Evolutionary conservation across 495 filamentous ascomycete genomes (phyloP).

Genomic region (Staphylotrichum tortipilum): DNA sequence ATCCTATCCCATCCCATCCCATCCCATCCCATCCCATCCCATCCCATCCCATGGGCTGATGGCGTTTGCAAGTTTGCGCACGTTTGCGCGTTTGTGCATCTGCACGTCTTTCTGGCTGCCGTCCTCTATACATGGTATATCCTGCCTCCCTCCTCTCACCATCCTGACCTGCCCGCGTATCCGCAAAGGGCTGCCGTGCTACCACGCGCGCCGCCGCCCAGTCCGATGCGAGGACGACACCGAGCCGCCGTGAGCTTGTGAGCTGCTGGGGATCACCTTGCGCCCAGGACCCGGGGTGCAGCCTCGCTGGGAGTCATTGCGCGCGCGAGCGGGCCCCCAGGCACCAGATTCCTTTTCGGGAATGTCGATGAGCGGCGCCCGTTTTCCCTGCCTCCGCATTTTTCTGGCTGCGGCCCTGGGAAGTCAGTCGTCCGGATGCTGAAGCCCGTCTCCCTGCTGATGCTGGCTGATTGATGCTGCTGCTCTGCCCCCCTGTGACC

Average conservation of each 20-base stretch:
- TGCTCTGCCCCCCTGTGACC: conserved; percentile 18
- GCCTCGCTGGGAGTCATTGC: conserved; percentile 13
- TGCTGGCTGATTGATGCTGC: no score
- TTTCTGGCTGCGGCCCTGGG: conserved; percentile 1
- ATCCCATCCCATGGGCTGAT: no score
- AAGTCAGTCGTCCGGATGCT: conserved; percentile 7
- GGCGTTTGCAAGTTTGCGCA: no score
- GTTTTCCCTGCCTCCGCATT: conserved; percentile 27
- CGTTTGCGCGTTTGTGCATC: no score
- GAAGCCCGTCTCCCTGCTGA: conserved; percentile 9
- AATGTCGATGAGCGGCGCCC: conserved; percentile 27
- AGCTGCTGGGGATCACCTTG: not conserved
- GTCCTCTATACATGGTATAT: no score
- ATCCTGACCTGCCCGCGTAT: no score
- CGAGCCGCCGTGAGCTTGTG: no score
- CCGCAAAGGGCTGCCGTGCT: conserved; percentile 15
- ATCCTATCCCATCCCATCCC: no score
- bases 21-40: no score
- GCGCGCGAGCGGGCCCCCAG: conserved; percentile 16
- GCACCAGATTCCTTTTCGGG: conserved; percentile 25
- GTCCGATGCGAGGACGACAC: conserved; percentile 3
- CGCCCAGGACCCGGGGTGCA: conserved; percentile 6
- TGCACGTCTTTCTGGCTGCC: no score
- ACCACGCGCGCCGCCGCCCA: conserved; percentile 14
- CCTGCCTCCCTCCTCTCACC: no score